phyloP scores from a whole-genome alignment of 129 eudicot species.

The Escallonia rubra region DNA sequence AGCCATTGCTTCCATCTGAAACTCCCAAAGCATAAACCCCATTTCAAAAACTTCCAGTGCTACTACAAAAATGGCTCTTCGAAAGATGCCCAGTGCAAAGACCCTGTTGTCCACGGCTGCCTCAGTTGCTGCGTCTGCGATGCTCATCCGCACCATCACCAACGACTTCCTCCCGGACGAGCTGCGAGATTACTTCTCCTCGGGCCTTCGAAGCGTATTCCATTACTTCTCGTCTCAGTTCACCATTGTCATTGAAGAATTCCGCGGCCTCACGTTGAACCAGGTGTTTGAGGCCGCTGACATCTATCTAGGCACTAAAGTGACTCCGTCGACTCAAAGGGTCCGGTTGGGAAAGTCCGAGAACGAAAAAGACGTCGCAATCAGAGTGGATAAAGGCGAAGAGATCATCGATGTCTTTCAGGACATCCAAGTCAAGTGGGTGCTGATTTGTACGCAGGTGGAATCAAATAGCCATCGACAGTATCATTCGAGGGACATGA shows the following conservation, averaged over 20 bases:
- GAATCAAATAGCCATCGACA: neutral
- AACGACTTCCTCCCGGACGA: conserved; percentile 36
- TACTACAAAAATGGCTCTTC: neutral
- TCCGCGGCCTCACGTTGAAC: conserved; percentile 25
- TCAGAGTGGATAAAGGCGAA: conserved; percentile 27
- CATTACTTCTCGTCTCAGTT: conserved; percentile 21
- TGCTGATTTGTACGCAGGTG: neutral
- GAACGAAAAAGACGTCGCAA: conserved; percentile 19
- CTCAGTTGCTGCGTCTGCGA: conserved; percentile 46
- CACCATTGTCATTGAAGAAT: conserved; percentile 37
- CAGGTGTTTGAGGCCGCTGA: conserved; percentile 32
- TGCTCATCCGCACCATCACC: conserved; percentile 30
- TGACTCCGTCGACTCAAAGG: conserved; percentile 22
- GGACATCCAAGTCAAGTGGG: conserved; percentile 36
- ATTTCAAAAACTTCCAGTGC: too few relatives aligned
- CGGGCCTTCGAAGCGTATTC: conserved; percentile 22
- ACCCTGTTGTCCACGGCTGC: conserved; percentile 20
- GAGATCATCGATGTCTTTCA: conserved; percentile 31
- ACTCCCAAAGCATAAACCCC: too few relatives aligned
- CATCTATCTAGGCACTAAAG: conserved; percentile 34
- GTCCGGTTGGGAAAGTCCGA: conserved; percentile 26
- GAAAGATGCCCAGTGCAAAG: conserved; percentile 7
- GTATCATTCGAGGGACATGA: neutral
- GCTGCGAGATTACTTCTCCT: conserved; percentile 24
- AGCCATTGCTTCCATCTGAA: too few relatives aligned